Percentiles rank a stretch among this genome's conserved stretches.
Evolutionary conservation across 129 eudicot genomes (phyloP).

Genomic region (Flaveria trinervia): DNA sequence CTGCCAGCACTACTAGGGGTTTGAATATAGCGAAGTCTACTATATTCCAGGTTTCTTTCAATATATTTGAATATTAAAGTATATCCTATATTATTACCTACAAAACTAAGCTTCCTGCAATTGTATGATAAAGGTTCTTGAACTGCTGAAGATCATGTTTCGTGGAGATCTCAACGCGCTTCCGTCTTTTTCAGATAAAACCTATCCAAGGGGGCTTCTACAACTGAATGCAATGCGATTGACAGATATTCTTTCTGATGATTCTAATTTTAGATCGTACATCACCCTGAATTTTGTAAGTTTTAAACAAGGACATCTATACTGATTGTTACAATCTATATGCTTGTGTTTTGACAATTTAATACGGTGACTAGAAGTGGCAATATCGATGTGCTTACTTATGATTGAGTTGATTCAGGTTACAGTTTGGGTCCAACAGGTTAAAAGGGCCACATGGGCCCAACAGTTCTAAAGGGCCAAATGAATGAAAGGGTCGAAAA

Average conservation of each 20-base stretch:
- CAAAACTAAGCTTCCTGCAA: conserved; percentile 29
- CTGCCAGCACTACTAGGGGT: conserved; percentile 71
- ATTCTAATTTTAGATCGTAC: conserved; percentile 87
- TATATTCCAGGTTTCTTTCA: conserved; percentile 68
- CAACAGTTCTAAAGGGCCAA: neutral
- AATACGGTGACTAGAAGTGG: conserved; percentile 4
- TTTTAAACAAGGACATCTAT: conserved; percentile 17
- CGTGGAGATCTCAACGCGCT: conserved; percentile 50
- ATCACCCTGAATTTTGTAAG: conserved; percentile 80
- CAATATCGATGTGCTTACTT: neutral
- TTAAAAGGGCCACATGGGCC: neutral
- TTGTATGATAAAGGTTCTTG: conserved; percentile 63
- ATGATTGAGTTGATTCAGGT: conserved; percentile 1
- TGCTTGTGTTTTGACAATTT: conserved; percentile 25
- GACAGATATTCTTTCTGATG: conserved; percentile 90
- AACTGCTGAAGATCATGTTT: conserved; percentile 63
- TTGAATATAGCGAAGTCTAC: conserved; percentile 81
- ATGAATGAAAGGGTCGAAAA: neutral
- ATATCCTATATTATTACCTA: conserved; percentile 9
- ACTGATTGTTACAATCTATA: conserved; percentile 7
- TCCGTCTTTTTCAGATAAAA: conserved; percentile 43
- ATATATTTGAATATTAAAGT: neutral
- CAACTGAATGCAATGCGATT: conserved; percentile 92
- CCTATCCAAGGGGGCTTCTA: conserved; percentile 71
- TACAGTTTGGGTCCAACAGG: neutral